Conservation (phyloP, 163 green algal species). For the Coccomyxa subellipsoidea region DNA sequence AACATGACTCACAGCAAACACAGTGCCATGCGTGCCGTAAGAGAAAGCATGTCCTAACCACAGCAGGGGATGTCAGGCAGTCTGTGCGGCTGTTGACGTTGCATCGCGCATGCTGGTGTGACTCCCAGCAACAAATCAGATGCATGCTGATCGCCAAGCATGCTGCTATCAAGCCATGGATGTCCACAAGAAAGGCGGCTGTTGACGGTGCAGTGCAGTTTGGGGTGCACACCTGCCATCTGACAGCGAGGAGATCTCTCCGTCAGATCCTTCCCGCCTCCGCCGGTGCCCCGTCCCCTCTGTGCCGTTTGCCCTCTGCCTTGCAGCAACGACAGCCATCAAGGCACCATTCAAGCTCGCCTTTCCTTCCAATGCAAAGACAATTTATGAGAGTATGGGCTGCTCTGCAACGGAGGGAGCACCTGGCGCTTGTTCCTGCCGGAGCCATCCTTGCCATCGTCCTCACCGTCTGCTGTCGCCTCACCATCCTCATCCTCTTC, state of each 20-base stretch:
- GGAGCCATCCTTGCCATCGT: slow-evolving; percentile 8
- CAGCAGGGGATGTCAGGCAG: too few species aligned
- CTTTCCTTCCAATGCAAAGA: too few species aligned
- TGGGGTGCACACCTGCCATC: slow-evolving; percentile 10
- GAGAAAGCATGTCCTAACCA: too few species aligned
- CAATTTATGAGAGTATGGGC: too few species aligned
- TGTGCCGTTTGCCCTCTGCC: background rate
- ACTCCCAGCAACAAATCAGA: background rate
- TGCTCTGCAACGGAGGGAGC: too few species aligned
- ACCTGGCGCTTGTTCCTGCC: background rate
- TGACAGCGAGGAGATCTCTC: slow-evolving; percentile 7
- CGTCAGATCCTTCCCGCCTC: background rate
- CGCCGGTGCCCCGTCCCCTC: background rate
- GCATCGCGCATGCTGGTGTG: too few species aligned
- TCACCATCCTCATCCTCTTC: background rate
- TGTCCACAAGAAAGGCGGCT: too few species aligned
- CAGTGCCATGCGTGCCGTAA: background rate
- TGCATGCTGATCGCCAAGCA: background rate
- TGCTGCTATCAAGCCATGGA: background rate
- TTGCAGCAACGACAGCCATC: background rate
- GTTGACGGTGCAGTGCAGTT: background rate
- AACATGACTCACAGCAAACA: background rate
- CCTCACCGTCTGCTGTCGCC: background rate
- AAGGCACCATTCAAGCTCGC: too few species aligned
- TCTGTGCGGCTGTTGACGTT: too few species aligned